Conservation (phyloP, 2,329 filamentous ascomycete genomes). For the Alternaria dauci region DNA sequence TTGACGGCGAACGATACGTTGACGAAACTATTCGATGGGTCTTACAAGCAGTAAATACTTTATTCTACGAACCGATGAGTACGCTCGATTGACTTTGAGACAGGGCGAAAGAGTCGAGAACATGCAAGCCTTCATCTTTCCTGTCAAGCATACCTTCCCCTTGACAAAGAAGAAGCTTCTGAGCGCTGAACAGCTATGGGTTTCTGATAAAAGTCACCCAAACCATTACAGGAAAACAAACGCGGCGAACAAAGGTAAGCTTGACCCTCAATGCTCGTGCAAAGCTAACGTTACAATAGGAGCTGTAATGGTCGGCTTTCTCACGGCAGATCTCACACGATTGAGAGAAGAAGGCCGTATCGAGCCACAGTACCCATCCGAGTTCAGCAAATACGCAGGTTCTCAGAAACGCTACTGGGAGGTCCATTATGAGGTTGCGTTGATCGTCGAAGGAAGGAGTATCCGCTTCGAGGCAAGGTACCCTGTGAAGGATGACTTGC, state of each 20-base stretch:
- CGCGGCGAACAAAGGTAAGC: no score
- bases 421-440: constrained; percentile 20
- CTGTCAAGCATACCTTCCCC: constrained; percentile 19
- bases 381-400: neutral
- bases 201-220: constrained; percentile 1
- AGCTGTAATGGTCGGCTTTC: constrained; percentile 17
- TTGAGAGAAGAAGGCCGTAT: constrained; percentile 17
- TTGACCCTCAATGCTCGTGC: no score
- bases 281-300: constrained; percentile 1
- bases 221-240: no score
- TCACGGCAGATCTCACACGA: constrained; percentile 22
- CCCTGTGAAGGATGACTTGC: constrained; percentile 9
- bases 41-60: neutral
- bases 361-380: constrained; percentile 10
- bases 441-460: constrained; percentile 27
- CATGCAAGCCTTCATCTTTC: constrained; percentile 4
- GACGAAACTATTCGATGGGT: no score
- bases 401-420: constrained; percentile 15
- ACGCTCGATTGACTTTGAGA: constrained; percentile 4
- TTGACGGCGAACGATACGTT: no score
- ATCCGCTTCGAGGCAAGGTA: constrained; percentile 21
- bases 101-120: constrained; percentile 14
- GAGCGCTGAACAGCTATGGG: constrained; percentile 16
- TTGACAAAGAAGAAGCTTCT: constrained; percentile 8
- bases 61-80: no score